Percentiles rank a stretch among this genome's conserved stretches.
Conservation (phyloP, 768 basidiomycete species). For the Plicaturopsis crispa region DNA sequence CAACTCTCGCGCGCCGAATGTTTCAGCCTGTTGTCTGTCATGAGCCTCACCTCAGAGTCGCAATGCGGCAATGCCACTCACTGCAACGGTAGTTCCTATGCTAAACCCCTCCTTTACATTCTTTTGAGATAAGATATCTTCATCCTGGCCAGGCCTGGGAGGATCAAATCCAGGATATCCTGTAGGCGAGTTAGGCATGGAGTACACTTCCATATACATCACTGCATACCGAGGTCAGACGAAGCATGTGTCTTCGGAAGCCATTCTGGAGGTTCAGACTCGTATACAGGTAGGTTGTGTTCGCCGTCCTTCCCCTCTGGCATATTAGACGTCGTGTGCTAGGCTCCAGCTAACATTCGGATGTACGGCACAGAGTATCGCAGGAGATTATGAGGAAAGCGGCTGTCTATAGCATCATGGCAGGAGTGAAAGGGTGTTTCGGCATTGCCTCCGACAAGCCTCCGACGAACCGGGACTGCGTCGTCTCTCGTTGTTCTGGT, state of each 20-base stretch:
- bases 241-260: slow-evolving; percentile 56
- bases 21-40: slow-evolving; percentile 41
- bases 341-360: too few species aligned
- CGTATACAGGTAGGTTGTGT: slow-evolving; percentile 42
- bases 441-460: background rate
- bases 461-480: background rate
- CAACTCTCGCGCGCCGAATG: slow-evolving; percentile 49
- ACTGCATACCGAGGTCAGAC: slow-evolving; percentile 64
- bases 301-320: too few species aligned
- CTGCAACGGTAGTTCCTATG: slow-evolving; percentile 46
- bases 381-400: too few species aligned
- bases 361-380: too few species aligned
- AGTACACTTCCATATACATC: too few species aligned
- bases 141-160: slow-evolving; percentile 66
- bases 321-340: too few species aligned
- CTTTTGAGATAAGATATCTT: slow-evolving; percentile 58
- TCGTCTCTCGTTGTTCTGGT: background rate
- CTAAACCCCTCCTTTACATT: slow-evolving; percentile 64
- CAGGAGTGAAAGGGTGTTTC: background rate
- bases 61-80: slow-evolving; percentile 21
- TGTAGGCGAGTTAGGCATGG: too few species aligned
- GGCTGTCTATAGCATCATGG: background rate
- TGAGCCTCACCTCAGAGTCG: slow-evolving; percentile 1
- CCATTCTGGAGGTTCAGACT: slow-evolving; percentile 67
- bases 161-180: slow-evolving; percentile 76